A percentile compares a stretch with the other conserved stretches of the same genome.
Conservation (phyloP, 2,329 filamentous ascomycete genomes). For the Mycosphaerella arachidis region DNA sequence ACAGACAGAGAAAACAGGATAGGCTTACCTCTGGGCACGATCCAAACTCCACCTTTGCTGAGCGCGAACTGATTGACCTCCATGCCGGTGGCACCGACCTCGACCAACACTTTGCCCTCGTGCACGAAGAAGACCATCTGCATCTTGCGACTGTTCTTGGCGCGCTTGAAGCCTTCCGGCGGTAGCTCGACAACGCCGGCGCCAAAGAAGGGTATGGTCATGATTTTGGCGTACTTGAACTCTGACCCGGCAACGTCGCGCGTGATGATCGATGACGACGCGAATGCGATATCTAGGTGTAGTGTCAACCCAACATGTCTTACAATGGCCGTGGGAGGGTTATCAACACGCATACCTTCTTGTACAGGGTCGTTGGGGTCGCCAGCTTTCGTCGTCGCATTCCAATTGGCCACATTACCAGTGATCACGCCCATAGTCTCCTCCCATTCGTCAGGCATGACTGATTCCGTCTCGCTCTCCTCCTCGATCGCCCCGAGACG, state of each 20-base stretch:
- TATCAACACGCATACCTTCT: conserved; percentile 34
- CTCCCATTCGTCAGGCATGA: conserved; percentile 66
- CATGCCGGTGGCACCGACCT: conserved; percentile 47
- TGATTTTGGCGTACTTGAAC: conserved; percentile 85
- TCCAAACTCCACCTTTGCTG: conserved; percentile 82
- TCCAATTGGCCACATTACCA: conserved; percentile 60
- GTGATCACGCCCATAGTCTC: conserved; percentile 58
- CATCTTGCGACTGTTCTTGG: conserved; percentile 92
- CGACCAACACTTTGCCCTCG: conserved; percentile 74
- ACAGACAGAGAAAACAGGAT: conserved; percentile 15
- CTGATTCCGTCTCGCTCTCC: conserved; percentile 50
- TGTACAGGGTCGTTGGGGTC: conserved; percentile 38
- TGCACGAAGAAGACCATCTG: conserved; percentile 95
- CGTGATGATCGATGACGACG: conserved; percentile 53
- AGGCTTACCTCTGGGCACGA: conserved; percentile 83
- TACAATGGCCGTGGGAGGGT: background rate
- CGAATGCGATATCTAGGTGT: conserved; percentile 56
- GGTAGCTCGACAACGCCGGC: conserved; percentile 86
- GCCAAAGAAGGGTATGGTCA: conserved; percentile 80
- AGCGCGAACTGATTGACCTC: conserved; percentile 73
- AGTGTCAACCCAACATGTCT: conserved; percentile 10
- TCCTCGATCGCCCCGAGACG: conserved; percentile 35
- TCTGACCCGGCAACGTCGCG: conserved; percentile 59
- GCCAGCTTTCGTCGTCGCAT: conserved; percentile 27
- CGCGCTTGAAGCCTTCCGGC: conserved; percentile 74